Evolutionary conservation across 1,284 basidiomycete species (phyloP), one percentile per base, ranked within the genome.

Genomic region (Cryptococcus hybrid): DNA sequence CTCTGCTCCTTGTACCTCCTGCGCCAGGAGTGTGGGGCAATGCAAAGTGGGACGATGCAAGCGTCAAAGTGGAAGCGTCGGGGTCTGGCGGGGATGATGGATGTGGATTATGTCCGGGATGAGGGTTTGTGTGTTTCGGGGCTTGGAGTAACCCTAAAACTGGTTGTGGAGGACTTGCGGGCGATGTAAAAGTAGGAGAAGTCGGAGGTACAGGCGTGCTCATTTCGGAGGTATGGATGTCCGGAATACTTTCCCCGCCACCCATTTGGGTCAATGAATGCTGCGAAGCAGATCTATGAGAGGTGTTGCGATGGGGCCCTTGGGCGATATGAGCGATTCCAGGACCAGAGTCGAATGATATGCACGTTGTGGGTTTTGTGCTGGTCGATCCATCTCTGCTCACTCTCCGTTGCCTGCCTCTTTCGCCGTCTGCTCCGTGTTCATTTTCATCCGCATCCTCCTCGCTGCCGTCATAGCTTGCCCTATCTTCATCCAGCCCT

Each of bases 51-150:
- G 90, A 94, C 11, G 90, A 93, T 3, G 94, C 94, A 9, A 98
- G 84, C 0, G 94, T 98, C 47, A 97, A 81, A 51, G 94, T 81
- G 3, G 90, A 93, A 0, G 94, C 94, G 70, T 98, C 93, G 71
- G 95, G 92, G 30, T 86, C 81, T 0, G 94, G 94, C 8, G 90
- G 88, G 1, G 89, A 90, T 5, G 88, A 87, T 12, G 95, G 95
- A 18, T 89, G 85, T 2, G 94, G 94, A 74, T 98, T 98, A 78
- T 97, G 92, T 52, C 90, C 85, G 2, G 94, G 95, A 77, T 98
- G 93, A 60, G 92, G 92, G 6, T 86, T 80, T 0, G 92, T 91
- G 73, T 94, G 91, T 44, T 88, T 83, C 0, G 95, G 95, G 6
- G 90, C 90, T 71, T 91, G 89, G 36, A 87, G 13, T 8, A 46